Base-by-base conservation (phyloP, 768 basidiomycete genomes). In the Rhizopogon sp. region DNA sequence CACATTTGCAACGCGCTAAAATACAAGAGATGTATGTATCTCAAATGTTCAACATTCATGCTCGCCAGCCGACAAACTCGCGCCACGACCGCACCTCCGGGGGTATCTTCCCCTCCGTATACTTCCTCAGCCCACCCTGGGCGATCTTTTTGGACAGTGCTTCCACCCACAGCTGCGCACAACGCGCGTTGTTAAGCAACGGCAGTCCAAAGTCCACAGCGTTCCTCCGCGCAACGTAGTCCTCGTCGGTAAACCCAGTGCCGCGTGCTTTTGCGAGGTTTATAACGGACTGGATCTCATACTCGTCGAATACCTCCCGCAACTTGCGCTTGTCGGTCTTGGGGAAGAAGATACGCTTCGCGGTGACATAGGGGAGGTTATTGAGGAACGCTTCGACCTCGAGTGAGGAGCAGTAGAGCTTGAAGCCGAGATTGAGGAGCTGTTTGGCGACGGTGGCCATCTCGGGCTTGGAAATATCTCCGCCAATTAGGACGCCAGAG, bases 131-230 rank as follows among this genome's bases (percentile, higher is more conserved):
- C 39, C 85, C 90, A 57, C 93, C 90, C 58, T 82, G 72, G 33
- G 89, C 87, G 62, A 96, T 85, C 72, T 93, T 93, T 71, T 82
- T 83, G 4, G 81, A 89, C 54, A 99, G 74, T 58, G 87, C 83
- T 70, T 96, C 91, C 37, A 98, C 95, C 68, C 93, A 97, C 47
- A 99, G 80, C 60, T 86, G 80, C 2, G 96, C 97, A 55, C 85
- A 88, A 55, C 84, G 85, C 50, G 93, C 83, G 67, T 98, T 91
- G 76, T 96, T 97, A 60, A 98, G 75, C 53, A 98, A 71, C 10
- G 93, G 88, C 54, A 98, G 71, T 56, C 97, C 97, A 60, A 98
- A 98, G 75, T 98, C 95, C 52, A 96, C 93, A 52, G 93, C 93
- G 68, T 95, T 95, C 60, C 94, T 89, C 66, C 97, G 82, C 53